Percentiles rank a stretch among this genome's conserved stretches.
phyloP scores from a whole-genome alignment of 176 grass and related monocot species.

The bread wheat (Triticum aestivum) region IWGSC_CS_RefSeq_v2.1 NC_057806.1:655738473-655738972 shows the following conservation, averaged over 20 bases:
- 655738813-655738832: neutral
- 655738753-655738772: neutral
- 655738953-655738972: too few species aligned
- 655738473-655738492: neutral
- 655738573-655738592: neutral
- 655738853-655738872: too few species aligned
- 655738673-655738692: neutral
- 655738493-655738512: neutral
- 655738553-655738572: neutral
- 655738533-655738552: neutral
- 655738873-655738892: too few species aligned
- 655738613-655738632: neutral
- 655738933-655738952: too few species aligned
- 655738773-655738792: neutral
- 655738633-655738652: neutral
- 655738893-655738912: too few species aligned
- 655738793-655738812: slow-evolving; percentile 17
- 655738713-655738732: neutral
- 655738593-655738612: neutral
- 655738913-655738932: too few species aligned
- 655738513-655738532: neutral
- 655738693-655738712: neutral
- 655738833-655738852: neutral
- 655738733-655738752: neutral
- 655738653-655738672: neutral